Evolutionary conservation across 768 basidiomycete species (phyloP).

Genomic region (Pulveroboletus sp.): DNA sequence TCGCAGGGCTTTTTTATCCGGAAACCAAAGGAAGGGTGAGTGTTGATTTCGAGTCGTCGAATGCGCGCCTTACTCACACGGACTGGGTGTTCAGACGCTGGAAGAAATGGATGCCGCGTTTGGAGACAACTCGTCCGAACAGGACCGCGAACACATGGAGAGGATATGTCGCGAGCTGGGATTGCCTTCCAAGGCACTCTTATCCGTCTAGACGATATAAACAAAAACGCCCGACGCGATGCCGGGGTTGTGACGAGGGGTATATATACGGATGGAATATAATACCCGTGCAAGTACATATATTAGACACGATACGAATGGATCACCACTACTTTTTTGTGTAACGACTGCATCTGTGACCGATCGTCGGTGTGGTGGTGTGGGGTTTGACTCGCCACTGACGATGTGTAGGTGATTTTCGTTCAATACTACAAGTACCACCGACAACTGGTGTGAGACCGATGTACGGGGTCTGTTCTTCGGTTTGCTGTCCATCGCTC

Average conservation of each 20-base stretch:
- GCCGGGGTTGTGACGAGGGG: not conserved
- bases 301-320: no score
- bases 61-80: not conserved
- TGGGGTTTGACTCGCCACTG: no score
- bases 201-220: conserved; percentile 9
- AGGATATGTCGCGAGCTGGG: conserved; percentile 28
- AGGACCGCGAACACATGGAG: conserved; percentile 26
- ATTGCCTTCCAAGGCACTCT: conserved; percentile 24
- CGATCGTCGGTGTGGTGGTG: no score
- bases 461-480: no score
- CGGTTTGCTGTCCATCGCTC: no score
- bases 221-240: not conserved
- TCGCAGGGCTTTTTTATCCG: conserved; percentile 25
- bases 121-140: conserved; percentile 27
- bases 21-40: conserved; percentile 34
- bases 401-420: no score
- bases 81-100: conserved; percentile 21
- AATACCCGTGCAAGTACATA: no score
- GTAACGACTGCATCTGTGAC: no score
- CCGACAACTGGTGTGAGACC: no score
- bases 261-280: not conserved
- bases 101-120: conserved; percentile 34
- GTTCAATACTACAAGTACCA: no score
- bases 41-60: not conserved
- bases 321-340: no score